A percentile compares a stretch with the other conserved stretches of the same genome.
Evolutionary conservation across 75 land plant species (phyloP).

Genomic region (Pinus taeda): DNA sequence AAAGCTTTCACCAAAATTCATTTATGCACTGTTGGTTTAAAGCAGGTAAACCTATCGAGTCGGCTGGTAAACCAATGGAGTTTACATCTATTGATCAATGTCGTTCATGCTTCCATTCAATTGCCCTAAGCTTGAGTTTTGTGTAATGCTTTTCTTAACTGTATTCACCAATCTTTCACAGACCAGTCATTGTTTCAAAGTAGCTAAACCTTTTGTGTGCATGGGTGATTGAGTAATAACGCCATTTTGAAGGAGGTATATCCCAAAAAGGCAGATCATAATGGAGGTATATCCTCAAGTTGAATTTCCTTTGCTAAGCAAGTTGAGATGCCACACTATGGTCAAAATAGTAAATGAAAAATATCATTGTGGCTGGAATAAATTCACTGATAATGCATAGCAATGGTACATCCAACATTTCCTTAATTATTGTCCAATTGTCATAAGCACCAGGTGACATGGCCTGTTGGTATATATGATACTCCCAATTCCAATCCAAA

Average conservation of each 20-base stretch:
- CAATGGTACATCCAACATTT: constrained; percentile 55
- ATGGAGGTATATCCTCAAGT: constrained; percentile 50
- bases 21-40: too few species aligned
- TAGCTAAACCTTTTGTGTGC: constrained; percentile 90
- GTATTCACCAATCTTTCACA: neutral
- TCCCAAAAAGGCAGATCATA: constrained; percentile 54
- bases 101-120: constrained; percentile 59
- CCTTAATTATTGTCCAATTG: constrained; percentile 86
- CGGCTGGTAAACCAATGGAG: constrained; percentile 60
- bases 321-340: constrained; percentile 59
- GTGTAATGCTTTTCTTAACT: neutral
- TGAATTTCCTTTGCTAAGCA: constrained; percentile 52
- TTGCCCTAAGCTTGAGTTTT: constrained; percentile 48
- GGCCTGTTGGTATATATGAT: constrained; percentile 63
- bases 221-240: constrained; percentile 96
- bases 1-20: too few species aligned
- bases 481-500: constrained; percentile 86
- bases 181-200: too few species aligned
- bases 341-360: constrained; percentile 57
- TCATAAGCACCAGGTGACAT: constrained; percentile 64
- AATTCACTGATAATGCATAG: constrained; percentile 41
- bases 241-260: constrained; percentile 92
- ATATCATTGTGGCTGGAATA: constrained; percentile 58
- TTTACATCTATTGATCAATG: constrained; percentile 66
- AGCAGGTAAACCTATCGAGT: too few species aligned